Evolutionary conservation across 768 basidiomycete species (phyloP).

Genomic region (Leccinum subtestaceum): DNA sequence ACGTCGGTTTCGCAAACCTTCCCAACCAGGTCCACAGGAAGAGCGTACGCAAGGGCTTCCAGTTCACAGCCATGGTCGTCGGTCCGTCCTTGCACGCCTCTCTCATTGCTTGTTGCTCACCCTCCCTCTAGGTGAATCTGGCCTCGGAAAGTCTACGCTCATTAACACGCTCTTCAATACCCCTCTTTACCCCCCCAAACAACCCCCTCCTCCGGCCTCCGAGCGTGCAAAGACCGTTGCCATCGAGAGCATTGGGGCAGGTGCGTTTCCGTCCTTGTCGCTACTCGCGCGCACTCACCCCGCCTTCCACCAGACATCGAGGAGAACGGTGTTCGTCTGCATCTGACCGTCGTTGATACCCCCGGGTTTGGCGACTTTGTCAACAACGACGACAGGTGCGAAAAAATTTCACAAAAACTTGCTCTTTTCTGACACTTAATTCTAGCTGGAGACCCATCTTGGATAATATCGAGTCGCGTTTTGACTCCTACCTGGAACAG

Average conservation of each 20-base stretch:
- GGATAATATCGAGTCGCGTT: conserved; percentile 97
- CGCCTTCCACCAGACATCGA: conserved; percentile 77
- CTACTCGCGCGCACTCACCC: conserved; percentile 10
- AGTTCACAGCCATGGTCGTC: conserved; percentile 99
- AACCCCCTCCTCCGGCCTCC: conserved; percentile 76
- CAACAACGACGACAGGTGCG: conserved; percentile 96
- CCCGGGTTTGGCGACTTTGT: conserved; percentile 99
- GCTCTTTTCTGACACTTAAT: conserved; percentile 17
- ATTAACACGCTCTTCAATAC: conserved; percentile 99
- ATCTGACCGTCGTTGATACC: conserved; percentile 98
- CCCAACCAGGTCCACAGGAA: conserved; percentile 99
- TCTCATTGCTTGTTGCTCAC: conserved; percentile 4
- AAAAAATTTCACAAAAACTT: conserved; percentile 11
- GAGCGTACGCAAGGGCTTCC: conserved; percentile 97
- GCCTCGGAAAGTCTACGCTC: conserved; percentile 97
- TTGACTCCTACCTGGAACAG: conserved; percentile 96
- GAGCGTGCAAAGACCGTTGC: conserved; percentile 92
- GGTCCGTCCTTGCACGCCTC: conserved; percentile 54
- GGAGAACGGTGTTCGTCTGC: conserved; percentile 95
- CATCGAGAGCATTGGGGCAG: conserved; percentile 97
- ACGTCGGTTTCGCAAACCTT: conserved; percentile 95
- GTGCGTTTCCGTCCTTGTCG: conserved; percentile 40
- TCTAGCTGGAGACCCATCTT: conserved; percentile 96
- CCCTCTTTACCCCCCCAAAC: conserved; percentile 86
- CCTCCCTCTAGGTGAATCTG: conserved; percentile 79